phyloP scores from a whole-genome alignment of 2,329 filamentous ascomycete species.

The Zasmidium citrigriseum region DNA sequence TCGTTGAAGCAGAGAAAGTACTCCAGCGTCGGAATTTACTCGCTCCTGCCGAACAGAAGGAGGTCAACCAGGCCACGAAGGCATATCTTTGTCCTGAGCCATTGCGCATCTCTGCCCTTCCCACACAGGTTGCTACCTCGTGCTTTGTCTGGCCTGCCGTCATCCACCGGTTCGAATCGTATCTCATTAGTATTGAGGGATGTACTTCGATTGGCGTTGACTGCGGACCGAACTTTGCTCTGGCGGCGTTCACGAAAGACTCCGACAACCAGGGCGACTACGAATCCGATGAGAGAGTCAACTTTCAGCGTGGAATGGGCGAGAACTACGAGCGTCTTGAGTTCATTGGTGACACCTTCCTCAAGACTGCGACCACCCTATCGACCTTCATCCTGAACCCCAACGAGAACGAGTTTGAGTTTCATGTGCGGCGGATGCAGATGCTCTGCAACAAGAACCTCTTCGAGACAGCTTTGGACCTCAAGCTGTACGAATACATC shows the following conservation, averaged over 20 bases:
- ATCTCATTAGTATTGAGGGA: slow-evolving; percentile 76
- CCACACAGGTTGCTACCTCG: slow-evolving; percentile 69
- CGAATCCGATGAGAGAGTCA: slow-evolving; percentile 61
- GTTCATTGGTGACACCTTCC: slow-evolving; percentile 87
- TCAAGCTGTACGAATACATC: slow-evolving; percentile 72
- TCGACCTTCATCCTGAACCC: slow-evolving; percentile 77
- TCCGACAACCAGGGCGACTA: slow-evolving; percentile 81
- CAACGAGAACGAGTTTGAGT: slow-evolving; percentile 78
- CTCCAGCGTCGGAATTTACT: slow-evolving; percentile 80
- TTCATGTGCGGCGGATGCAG: slow-evolving; percentile 87
- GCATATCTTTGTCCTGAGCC: slow-evolving; percentile 73
- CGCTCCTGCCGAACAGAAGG: slow-evolving; percentile 62
- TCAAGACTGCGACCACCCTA: slow-evolving; percentile 95
- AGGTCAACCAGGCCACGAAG: slow-evolving; percentile 50
- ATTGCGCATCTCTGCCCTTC: slow-evolving; percentile 72
- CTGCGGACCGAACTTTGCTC: slow-evolving; percentile 67
- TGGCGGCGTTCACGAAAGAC: slow-evolving; percentile 92
- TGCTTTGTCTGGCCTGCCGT: slow-evolving; percentile 78
- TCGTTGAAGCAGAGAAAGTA: slow-evolving; percentile 73
- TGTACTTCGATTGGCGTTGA: slow-evolving; percentile 65
- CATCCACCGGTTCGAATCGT: slow-evolving; percentile 79
- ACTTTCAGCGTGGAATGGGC: slow-evolving; percentile 83
- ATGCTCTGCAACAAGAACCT: slow-evolving; percentile 91
- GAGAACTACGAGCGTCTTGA: slow-evolving; percentile 94
- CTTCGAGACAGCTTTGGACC: slow-evolving; percentile 70